Base-by-base conservation (phyloP, 768 basidiomycete genomes). In the Asterophora parasitica region DNA sequence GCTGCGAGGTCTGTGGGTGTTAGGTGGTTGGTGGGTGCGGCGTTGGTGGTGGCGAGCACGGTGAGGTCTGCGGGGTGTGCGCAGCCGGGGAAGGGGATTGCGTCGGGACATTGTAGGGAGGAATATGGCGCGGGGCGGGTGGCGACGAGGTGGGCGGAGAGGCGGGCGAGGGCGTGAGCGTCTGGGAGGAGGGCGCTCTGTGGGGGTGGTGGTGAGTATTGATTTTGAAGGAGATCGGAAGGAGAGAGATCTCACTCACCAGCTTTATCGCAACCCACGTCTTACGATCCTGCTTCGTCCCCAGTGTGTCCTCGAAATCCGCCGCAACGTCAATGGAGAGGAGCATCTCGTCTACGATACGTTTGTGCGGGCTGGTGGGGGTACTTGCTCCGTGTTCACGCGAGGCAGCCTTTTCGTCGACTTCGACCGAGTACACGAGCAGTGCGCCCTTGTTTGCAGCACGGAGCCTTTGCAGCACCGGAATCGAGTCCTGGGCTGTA, bases 251-350 rank as follows among this genome's bases (percentile, higher is more conserved):
- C n/a, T n/a, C 31, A 38, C 83, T 50, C 53, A 85, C 88, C 49
- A 94, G 70, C 65, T 95, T 95, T 17, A 95, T 65, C 0, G 92
- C 90, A 16, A 95, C 83, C 81, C 88, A 91, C 0, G 87, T 90
- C 52, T 79, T 72, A 17, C 85, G 69, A 5, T 76, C 76, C 50
- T 34, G 10, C 23, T 42, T 56, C 3, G 46, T 60, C 0, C 60
- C 64, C 26, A 66, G 56, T 43, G 59, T 55, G 23, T 83, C 82
- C 60, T 96, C 92, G 58, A 91, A 92, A 51, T 85, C 80, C 7
- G 85, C 92, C 0, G 84, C 84, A 4, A 85, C 78, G 50, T 92
- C 82, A 35, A 95, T 82, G 48, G 81, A 83, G 40, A 72, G 74
- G 30, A 91, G 68, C 60, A 88, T 88, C 66, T 95, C 92, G 15